Evolutionary conservation across 2,329 filamentous ascomycete genomes (phyloP), one percentile per base, ranked within the genome.

Genomic region (Claviceps purpurea): DNA sequence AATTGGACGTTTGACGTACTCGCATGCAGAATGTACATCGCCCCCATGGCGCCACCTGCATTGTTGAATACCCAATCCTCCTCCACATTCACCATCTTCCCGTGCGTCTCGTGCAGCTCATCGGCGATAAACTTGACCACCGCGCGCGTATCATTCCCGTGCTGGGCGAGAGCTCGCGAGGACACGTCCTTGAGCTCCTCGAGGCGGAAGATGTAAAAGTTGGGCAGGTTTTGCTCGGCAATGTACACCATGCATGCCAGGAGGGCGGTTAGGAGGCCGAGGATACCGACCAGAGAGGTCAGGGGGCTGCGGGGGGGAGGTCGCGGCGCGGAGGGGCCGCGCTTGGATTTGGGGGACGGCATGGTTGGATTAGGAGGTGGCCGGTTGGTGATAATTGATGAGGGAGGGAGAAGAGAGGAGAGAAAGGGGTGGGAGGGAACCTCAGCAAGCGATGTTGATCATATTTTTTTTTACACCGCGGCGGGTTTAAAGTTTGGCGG

Each of bases 61-160:
- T 94, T 94, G 75, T 94, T 95, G 62, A 95, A 91, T 46, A 94
- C 76, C 88, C 88, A 95, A 68, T 91, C 85, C 70, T 91, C 81
- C 54, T 84, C 72, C 52, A 78, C 65, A 70, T 85, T 89, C 63
- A 91, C 63, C 67, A 87, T 71, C 49, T 62, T 60, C 49, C 69
- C 65, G 64, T 70, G 60, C 60, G 74, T 76, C 47, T 64, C 63
- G 59, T 73, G 72, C 52, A 94, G 75, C 69, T 88, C 82, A 55
- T 70, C 63, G 50, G 87, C 80, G 58, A 94, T 89, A 69, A 78
- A 82, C 57, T 75, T 64, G 55, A 89, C 84, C 10, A 89, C 77
- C 52, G 74, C 73, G 53, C 74, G 68, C 14, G 88, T 94, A 71
- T 91, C 78, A 65, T 90, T 86, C 59, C 86, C 87, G 65, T 91